These are phyloP conservation scores for Trichoderma lentiforme DNA, from an alignment of 2,329 filamentous ascomycete species.

Conservation along the genomic window DNA sequence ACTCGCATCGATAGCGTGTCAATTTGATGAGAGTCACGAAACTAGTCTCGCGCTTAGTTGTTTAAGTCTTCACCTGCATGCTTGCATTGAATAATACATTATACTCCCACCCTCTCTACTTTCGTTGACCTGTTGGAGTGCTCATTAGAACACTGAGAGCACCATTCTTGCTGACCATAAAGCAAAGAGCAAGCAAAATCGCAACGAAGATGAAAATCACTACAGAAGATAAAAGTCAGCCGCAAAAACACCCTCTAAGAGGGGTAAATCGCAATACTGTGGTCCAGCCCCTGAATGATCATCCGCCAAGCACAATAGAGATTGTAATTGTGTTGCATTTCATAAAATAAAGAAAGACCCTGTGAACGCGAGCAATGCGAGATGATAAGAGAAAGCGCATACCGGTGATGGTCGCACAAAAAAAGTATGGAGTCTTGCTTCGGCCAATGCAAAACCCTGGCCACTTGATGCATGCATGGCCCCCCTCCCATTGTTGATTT, in stretches of 20 bases:
- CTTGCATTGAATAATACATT: background rate
- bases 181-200: too few species aligned
- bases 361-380: background rate
- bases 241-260: background rate
- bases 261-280: background rate
- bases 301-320: background rate
- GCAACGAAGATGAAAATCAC: background rate
- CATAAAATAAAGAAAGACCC: background rate
- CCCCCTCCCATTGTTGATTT: background rate
- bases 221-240: too few species aligned
- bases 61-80: background rate
- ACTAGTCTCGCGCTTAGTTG: background rate
- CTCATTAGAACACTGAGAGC: background rate
- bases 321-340: background rate
- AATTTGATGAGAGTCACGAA: background rate
- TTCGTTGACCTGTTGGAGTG: background rate
- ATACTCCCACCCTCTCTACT: background rate
- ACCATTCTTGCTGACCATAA: background rate
- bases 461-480: background rate
- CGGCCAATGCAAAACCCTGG: conserved; percentile 1
- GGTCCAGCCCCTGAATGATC: background rate
- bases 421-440: background rate
- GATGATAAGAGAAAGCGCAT: background rate
- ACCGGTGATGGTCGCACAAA: background rate
- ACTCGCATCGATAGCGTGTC: background rate